Base-by-base conservation (phyloP, 306 rosid genomes). In the Sindora glabra region DNA sequence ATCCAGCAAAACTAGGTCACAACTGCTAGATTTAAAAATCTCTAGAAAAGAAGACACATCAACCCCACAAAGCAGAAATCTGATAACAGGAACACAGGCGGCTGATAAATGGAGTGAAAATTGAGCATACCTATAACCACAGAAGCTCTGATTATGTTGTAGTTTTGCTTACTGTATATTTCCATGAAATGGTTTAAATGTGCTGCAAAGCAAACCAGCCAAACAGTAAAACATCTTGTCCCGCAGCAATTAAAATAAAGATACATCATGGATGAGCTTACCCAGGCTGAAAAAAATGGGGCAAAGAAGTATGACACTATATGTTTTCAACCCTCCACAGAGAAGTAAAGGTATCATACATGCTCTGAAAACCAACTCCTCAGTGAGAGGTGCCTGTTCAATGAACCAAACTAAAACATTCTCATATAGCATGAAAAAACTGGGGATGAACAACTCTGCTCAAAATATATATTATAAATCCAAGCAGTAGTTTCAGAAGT, bases 291-390 rank as follows among this genome's bases (percentile, higher is more conserved):
- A 92, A 79, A 92, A 83, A 77, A 89, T 30, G 16, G 99, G 95
- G 79, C 99, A 82, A 29, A 86, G 73, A 51, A 86, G 74, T 48
- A 86, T 75, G 59, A 77, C 77, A n/a, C 45, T 82, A 67, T 42
- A 49, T 22, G 83, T 58, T 47, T 75, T 74, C 62, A 92, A 82
- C 74, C 95, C 99, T 75, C 90, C 94, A 54, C 94, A 92, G 25
- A 89, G 84, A 70, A 92, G 99, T 65, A 89, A 71, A 4, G 99
- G 95, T 74, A 92, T 78, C 99, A 86, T 92, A 73, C 94, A 89
- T 2, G 99, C 95, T 65, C 99, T 73, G 74, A 92, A 89, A 63
- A 92, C 99, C 95, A 92, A 59, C 75, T 92, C 96, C 74, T 89
- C 95, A 0, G 96, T 89, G 53, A 86, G 14, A 41, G 96, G 99